Evolutionary conservation across 2,329 filamentous ascomycete species (phyloP), one percentile per base, ranked within the genome.

Genomic region (Stagonosporopsis chrysanthemi): DNA sequence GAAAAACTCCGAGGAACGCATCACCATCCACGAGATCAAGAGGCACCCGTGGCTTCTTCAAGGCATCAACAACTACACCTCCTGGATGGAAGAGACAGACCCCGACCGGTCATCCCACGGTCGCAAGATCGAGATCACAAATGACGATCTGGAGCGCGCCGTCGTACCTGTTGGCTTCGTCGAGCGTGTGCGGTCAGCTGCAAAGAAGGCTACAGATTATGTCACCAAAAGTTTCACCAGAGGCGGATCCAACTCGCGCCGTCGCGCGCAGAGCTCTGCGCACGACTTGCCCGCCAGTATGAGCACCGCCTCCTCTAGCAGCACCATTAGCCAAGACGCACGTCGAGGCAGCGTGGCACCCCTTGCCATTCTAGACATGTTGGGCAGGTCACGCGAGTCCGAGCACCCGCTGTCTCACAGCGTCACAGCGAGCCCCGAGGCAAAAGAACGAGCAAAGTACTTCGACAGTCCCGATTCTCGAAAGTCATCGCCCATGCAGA

Each of bases 21-120:
- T 99, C 68, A 90, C 91, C 7, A 81, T 99, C 48, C 88, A 89
- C 58, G 94, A 97, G 67, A 94, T 98, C 69, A 98, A 98, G 76
- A 89, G 90, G 58, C 95, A 99, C 72, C 88, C 89, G 5, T 99
- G 95, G 95, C 89, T 98, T 15, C 82, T 94, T 1, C 82, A 88
- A 56, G 92, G 90, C 62, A 85, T 98, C 42, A 80, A 86, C 31
- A 89, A 97, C 65, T 85, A 89, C 35, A 80, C 86, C 29, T 82
- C 84, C 9, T 99, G 95, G 95, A 86, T 97, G n/a, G 92, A 97
- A 67, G 92, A 96, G 62, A 97, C 93, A 1, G 94, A 98, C 69
- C 92, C 93, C 2, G 88, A 87, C 35, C 85, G 88, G 33, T 89
- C 89, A 58, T 89, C 88, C 29, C 86, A 90, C 54, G 92, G 92